Percentiles rank a stretch among this genome's conserved stretches.
Conservation (phyloP, 164 flowering plant species). For the Chimonanthus salicifolius region DNA sequence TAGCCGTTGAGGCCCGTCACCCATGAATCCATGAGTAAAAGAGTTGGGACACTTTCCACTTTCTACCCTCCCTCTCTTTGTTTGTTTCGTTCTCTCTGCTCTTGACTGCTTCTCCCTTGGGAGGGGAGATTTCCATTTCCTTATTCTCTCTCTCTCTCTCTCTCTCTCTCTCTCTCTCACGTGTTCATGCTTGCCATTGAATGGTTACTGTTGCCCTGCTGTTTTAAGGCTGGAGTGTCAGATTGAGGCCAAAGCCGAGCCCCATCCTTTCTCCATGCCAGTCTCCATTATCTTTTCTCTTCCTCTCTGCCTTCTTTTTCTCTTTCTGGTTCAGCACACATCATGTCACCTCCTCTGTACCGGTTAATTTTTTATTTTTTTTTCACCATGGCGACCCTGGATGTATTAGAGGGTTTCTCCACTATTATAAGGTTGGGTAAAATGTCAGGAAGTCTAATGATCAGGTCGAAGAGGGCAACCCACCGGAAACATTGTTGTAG, state of each 20-base stretch:
- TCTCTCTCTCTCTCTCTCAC: constrained; percentile 1
- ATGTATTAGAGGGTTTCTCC: too few relatives aligned
- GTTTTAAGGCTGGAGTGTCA: neutral
- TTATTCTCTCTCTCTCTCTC: neutral
- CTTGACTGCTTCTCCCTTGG: neutral
- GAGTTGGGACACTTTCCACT: neutral
- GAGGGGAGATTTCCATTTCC: neutral
- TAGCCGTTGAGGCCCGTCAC: too few relatives aligned
- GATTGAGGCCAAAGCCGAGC: neutral
- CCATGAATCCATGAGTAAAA: neutral
- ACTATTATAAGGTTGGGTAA: too few relatives aligned
- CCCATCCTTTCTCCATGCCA: neutral
- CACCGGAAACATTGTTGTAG: too few relatives aligned
- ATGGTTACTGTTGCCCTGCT: constrained; percentile 3
- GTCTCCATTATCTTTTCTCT: neutral
- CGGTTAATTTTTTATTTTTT: too few relatives aligned
- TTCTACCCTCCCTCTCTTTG: neutral
- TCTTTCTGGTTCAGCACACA: neutral
- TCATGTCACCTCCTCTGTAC: neutral
- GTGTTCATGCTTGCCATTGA: neutral
- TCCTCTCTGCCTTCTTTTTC: neutral
- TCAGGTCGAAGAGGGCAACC: too few relatives aligned
- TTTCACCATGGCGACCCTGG: too few relatives aligned
- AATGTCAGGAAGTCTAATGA: too few relatives aligned
- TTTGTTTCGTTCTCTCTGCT: neutral